Evolutionary conservation across 306 rosid species (phyloP).

Genomic region (Coriaria nepalensis): DNA sequence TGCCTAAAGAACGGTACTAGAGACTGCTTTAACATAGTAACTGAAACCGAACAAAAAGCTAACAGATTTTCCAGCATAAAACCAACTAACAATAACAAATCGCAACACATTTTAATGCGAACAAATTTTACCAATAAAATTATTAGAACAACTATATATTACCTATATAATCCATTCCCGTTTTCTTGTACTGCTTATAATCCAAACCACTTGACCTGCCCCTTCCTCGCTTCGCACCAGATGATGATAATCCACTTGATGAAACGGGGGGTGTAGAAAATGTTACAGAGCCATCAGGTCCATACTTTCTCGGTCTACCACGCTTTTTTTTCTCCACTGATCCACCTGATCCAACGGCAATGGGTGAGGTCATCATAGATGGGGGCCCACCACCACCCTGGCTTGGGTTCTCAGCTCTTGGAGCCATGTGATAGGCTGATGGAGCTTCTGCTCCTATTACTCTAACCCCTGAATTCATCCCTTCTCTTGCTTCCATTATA

Average conservation of each 20-base stretch:
- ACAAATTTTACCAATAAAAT: background rate
- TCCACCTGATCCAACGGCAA: conserved; percentile 39
- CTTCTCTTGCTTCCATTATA: conserved; percentile 67
- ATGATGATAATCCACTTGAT: conserved; percentile 34
- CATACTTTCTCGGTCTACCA: conserved; percentile 84
- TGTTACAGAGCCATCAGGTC: conserved; percentile 64
- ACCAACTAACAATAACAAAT: background rate
- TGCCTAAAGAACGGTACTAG: too few species aligned
- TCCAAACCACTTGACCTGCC: conserved; percentile 32
- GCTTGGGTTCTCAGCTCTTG: conserved; percentile 48
- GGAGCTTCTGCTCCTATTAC: conserved; percentile 85
- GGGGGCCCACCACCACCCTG: conserved; percentile 16
- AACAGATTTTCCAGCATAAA: background rate
- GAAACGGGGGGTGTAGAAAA: conserved; percentile 64
- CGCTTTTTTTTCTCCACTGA: conserved; percentile 48
- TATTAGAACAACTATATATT: conserved; percentile 14
- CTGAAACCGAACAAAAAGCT: too few species aligned
- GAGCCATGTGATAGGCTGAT: conserved; percentile 71
- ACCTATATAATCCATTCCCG: conserved; percentile 46
- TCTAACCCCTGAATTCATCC: conserved; percentile 55
- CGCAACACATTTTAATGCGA: background rate
- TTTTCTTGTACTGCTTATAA: conserved; percentile 43
- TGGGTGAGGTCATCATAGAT: conserved; percentile 23
- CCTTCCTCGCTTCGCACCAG: conserved; percentile 46
- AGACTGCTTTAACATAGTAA: too few species aligned